Conservation (phyloP, 106 monocot species). For the Agapanthus africanus region DNA sequence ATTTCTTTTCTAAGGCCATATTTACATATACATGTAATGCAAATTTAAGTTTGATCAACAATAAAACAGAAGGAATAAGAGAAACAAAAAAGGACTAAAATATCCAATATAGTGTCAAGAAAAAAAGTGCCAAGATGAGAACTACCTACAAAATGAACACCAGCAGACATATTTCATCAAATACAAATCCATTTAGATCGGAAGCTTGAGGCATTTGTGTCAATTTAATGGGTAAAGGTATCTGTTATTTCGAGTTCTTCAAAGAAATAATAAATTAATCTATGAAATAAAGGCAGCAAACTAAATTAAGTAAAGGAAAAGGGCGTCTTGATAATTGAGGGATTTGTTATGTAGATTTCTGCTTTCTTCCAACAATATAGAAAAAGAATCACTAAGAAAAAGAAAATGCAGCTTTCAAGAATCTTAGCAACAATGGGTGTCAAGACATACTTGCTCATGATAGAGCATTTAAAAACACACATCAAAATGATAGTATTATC, state of each 20-base stretch:
- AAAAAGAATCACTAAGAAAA: too few species aligned
- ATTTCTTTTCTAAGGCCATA: too few species aligned
- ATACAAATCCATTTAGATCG: not conserved
- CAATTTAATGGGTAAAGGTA: not conserved
- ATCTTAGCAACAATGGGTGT: not conserved
- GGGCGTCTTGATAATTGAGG: not conserved
- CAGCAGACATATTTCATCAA: not conserved
- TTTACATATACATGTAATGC: not conserved
- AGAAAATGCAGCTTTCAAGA: too few species aligned
- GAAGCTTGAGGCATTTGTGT: not conserved
- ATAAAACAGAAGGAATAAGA: not conserved
- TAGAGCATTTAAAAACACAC: not conserved
- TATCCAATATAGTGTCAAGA: too few species aligned
- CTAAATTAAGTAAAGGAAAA: not conserved
- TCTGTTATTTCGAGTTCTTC: not conserved
- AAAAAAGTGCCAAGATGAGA: not conserved
- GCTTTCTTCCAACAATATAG: not conserved
- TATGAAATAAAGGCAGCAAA: not conserved
- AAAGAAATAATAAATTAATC: not conserved
- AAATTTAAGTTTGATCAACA: not conserved
- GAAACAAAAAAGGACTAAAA: too few species aligned
- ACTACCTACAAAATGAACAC: too few species aligned
- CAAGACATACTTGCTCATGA: not conserved
- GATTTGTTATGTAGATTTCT: not conserved
- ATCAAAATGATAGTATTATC: not conserved